Base-by-base conservation (phyloP, 192 early-diverging fungal species). In the Paraglomus occultum region DNA sequence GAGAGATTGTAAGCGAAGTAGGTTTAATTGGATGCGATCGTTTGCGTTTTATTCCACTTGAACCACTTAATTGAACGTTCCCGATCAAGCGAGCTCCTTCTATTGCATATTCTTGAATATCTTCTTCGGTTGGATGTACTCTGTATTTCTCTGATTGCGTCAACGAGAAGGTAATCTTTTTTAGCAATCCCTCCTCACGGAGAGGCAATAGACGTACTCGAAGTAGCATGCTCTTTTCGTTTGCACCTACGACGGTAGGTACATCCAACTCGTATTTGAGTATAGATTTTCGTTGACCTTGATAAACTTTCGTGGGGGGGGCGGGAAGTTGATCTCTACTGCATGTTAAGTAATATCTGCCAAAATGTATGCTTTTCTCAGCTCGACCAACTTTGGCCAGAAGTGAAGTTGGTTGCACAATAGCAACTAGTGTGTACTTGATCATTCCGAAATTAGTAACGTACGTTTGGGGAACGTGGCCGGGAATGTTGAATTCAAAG, bases 91-190 rank as follows among this genome's bases (percentile, higher is more conserved):
- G 67, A 70, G 23, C n/a, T 2, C 10, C 38, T 40, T 70, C 67
- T 49, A 70, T 70, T 17, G 39, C 43, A 59, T 20, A 70, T 39
- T 70, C 54, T 48, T 31, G 45, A 8, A 60, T 11, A 59, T 70
- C 67, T 59, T 70, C 43, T 46, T 18, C 22, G 50, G 43, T 49
- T 49, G 67, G 67, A 42, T 47, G 55, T 18, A 70, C 40, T 44
- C 66, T 70, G 8, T 70, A 70, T 46, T 70, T 70, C 59, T 70
- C 67, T 20, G 55, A 70, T 70, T 70, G 67, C n/a, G 59, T 10
- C 20, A 70, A 42, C 57, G 48, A 45, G 40, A 70, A 70, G 38
- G 20, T 39, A 17, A 70, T 47, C 50, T 51, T 70, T 49, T 49
- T 46, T 15, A 70, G 31, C 40, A 9, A 17, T 5, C 67, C 67